Evolutionary conservation across 2,329 filamentous ascomycete genomes (phyloP).

Genomic region (Cadophora luteo-olivacea): DNA sequence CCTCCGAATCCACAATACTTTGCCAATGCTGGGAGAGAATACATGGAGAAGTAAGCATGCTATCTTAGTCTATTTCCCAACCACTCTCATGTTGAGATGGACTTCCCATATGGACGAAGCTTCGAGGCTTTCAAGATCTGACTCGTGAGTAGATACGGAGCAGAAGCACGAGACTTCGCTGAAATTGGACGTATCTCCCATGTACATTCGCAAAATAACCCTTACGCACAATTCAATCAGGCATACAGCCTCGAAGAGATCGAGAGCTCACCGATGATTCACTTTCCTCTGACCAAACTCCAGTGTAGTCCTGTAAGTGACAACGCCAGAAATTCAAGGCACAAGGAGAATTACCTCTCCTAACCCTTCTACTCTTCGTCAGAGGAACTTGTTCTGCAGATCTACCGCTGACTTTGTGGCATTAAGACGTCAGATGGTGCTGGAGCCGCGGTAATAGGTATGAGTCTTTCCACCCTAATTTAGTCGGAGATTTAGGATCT

Average conservation of each 20-base stretch:
- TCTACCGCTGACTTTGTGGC: neutral
- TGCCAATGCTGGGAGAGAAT: constrained; percentile 90
- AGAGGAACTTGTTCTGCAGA: neutral
- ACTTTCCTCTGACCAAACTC: constrained; percentile 89
- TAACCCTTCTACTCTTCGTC: too few species aligned
- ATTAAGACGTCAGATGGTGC: constrained; percentile 80
- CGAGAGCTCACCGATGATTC: constrained; percentile 76
- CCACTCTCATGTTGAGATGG: neutral
- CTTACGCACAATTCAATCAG: constrained; percentile 96
- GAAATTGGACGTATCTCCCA: constrained; percentile 95
- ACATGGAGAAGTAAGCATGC: constrained; percentile 81
- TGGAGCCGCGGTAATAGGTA: constrained; percentile 77
- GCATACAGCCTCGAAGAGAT: constrained; percentile 90
- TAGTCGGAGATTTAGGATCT: too few species aligned
- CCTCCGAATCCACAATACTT: constrained; percentile 93
- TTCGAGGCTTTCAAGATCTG: constrained; percentile 17
- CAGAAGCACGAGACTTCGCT: constrained; percentile 84
- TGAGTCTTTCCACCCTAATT: too few species aligned
- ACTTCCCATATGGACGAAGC: neutral
- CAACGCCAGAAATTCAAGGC: neutral
- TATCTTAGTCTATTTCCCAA: neutral
- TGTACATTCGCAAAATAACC: constrained; percentile 87
- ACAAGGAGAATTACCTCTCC: too few species aligned
- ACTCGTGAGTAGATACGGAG: constrained; percentile 69
- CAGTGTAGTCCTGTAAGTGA: constrained; percentile 81